Evolutionary conservation across 1,139 yeast genomes (phyloP), one percentile per base, ranked within the genome.

Genomic region (Zygotorulaspora mrakii): DNA sequence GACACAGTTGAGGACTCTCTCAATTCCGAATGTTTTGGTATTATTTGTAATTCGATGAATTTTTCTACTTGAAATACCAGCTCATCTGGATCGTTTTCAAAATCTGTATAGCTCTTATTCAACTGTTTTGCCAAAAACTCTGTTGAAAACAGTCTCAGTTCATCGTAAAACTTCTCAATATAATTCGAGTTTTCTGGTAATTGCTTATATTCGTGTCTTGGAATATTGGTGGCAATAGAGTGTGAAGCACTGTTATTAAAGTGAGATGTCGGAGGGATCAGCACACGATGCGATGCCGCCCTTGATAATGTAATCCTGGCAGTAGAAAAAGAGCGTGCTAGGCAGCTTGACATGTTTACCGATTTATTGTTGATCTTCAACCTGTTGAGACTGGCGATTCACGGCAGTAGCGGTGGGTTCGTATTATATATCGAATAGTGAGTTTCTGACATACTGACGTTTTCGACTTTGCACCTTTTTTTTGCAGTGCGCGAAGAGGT

Each of bases 151-250:
- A 53, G 42, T 17, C 52, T 46, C 23, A 71, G 47, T 37, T 69
- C 73, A 10, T 55, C 55, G 49, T 69, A 70, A 48, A 68, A 73
- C 39, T 68, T 67, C 36, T 69, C 73, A 24, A 71, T 69, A 48
- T 67, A 70, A 43, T 66, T 67, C 0, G 74, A 69, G 47, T 71
- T 74, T 31, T 71, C 75, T 0, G 76, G 76, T n/a, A 71, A 49
- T 46, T 71, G 75, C 29, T 56, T 62, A 45, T 71, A 71, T 26
- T 53, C 53, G 22, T 47, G 46, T 23, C 37, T 42, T 14, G 47
- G 44, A 28, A 39, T 37, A 24, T 20, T 29, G 33, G 17, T 28
- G n/a, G 35, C 26, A 28, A 26, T 20, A 4, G 35, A 21, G 11
- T 31, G 27, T n/a, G 24, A 7, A 6, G 27, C 17, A 12, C 33